These are phyloP conservation scores for Calonectria hawksworthii DNA, from an alignment of 2,329 filamentous ascomycete species.

Conservation along the genomic window DNA sequence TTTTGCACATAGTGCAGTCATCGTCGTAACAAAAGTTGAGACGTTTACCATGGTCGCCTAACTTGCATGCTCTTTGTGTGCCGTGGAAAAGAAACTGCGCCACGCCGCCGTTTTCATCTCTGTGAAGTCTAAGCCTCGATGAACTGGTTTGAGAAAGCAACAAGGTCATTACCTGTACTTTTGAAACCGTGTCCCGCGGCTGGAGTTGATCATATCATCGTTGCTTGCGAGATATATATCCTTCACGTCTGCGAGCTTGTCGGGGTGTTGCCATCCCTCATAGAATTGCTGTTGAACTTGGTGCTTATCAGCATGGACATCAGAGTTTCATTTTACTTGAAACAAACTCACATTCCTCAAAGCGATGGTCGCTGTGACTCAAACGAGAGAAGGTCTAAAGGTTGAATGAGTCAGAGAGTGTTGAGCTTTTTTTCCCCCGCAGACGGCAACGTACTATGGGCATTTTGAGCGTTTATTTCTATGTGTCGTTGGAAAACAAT, in stretches of 20 bases:
- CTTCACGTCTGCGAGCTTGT: not conserved
- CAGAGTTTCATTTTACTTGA: too few relatives aligned
- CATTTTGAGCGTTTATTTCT: not conserved
- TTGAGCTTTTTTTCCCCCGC: too few relatives aligned
- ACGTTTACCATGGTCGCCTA: not conserved
- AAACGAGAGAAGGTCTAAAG: not conserved
- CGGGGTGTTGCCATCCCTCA: not conserved
- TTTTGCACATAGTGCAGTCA: slow-evolving; percentile 11
- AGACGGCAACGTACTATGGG: not conserved
- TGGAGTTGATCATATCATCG: not conserved
- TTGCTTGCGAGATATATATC: not conserved
- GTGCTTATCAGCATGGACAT: not conserved
- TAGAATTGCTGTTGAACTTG: not conserved
- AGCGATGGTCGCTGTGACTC: not conserved
- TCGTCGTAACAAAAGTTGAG: not conserved
- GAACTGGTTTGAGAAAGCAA: not conserved
- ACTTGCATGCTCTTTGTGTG: not conserved
- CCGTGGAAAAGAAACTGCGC: not conserved
- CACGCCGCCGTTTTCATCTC: not conserved
- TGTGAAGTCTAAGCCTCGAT: not conserved
- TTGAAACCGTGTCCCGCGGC: not conserved
- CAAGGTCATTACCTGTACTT: not conserved
- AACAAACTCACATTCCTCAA: not conserved
- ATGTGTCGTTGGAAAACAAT: not conserved
- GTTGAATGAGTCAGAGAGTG: not conserved